phyloP scores from a whole-genome alignment of 2,329 filamentous ascomycete species.

The Phialophora verrucosa region DNA sequence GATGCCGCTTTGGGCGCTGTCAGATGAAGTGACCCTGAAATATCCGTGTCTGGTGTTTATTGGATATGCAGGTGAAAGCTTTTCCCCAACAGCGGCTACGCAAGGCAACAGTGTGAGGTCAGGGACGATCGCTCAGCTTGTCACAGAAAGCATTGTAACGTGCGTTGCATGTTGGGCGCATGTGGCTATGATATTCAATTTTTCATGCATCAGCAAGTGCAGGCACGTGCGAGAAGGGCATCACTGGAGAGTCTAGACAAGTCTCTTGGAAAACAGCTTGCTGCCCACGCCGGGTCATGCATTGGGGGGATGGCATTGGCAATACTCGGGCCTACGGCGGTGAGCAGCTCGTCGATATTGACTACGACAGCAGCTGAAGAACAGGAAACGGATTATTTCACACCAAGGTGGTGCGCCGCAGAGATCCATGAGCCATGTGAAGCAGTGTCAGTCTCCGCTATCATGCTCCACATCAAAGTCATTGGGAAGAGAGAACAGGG shows the following conservation, averaged over 20 bases:
- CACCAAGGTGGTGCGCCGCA: not conserved
- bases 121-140: not conserved
- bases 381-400: not conserved
- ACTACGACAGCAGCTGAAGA: not conserved
- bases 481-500: not conserved
- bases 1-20: slow-evolving; percentile 44
- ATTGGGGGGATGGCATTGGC: not conserved
- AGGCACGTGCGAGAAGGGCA: not conserved
- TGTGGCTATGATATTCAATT: not conserved
- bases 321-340: not conserved
- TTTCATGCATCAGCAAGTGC: not conserved
- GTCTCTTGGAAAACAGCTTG: not conserved
- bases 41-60: not conserved
- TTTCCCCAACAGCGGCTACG: not conserved
- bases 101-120: not conserved
- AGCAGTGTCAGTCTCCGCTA: not conserved
- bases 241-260: not conserved
- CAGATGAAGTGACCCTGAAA: slow-evolving; percentile 15
- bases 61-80: not conserved
- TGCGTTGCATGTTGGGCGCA: not conserved
- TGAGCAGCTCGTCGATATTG: not conserved
- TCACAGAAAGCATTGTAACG: not conserved
- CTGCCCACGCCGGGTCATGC: too few species aligned
- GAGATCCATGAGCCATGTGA: not conserved
- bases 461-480: not conserved